phyloP scores from a whole-genome alignment of 495 filamentous ascomycete genomes.

The Endocarpon pusillum region DNA sequence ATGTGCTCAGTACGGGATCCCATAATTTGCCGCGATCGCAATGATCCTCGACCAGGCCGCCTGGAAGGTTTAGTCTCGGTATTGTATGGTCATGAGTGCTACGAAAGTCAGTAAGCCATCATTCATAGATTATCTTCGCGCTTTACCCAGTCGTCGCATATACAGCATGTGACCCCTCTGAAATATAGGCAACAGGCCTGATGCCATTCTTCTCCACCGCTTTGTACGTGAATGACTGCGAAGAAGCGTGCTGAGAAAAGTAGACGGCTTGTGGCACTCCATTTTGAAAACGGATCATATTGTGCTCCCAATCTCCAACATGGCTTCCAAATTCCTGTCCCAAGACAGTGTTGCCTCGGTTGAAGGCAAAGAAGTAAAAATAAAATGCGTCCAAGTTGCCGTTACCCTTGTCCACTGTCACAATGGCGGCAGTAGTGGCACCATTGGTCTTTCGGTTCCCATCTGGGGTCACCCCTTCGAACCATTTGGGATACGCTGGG shows the following conservation, averaged over 20 bases:
- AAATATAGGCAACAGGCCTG: constrained; percentile 35
- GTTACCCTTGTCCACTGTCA: constrained; percentile 37
- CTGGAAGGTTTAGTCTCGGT: constrained; percentile 43
- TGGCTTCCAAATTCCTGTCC: constrained; percentile 40
- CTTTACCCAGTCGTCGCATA: constrained; percentile 34
- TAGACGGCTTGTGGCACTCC: constrained; percentile 40
- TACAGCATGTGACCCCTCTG: constrained; percentile 40
- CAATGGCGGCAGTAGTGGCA: constrained; percentile 30
- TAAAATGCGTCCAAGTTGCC: constrained; percentile 47
- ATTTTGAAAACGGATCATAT: constrained; percentile 48
- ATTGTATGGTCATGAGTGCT: constrained; percentile 42
- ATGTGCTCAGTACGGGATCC: constrained; percentile 35
- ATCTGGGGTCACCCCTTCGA: constrained; percentile 30
- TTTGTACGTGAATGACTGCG: constrained; percentile 44
- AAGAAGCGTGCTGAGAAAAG: constrained; percentile 45
- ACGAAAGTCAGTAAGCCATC: neutral
- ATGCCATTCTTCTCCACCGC: constrained; percentile 34
- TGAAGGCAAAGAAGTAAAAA: constrained; percentile 52
- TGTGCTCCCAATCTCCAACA: constrained; percentile 52
- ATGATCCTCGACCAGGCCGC: constrained; percentile 44
- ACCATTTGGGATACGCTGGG: constrained; percentile 33
- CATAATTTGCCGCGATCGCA: constrained; percentile 36
- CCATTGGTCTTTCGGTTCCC: constrained; percentile 27
- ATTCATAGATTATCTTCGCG: too few species aligned
- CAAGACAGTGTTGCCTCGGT: constrained; percentile 31